Percentiles rank a stretch among this genome's conserved stretches.
Conservation (phyloP, 305 asterid genomes). For the Andrographis paniculata region DNA sequence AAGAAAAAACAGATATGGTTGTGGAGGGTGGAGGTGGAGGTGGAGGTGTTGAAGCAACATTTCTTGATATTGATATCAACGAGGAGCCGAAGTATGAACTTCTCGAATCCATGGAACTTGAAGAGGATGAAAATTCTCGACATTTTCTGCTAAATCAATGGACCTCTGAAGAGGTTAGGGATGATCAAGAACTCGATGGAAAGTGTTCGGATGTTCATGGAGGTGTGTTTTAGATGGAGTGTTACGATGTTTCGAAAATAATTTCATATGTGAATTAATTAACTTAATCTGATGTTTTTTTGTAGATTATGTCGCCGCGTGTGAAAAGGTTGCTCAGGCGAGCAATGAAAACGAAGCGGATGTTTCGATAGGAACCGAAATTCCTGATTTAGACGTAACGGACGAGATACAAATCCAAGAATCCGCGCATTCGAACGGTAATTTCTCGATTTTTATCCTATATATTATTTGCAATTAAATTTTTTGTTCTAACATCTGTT, state of each 20-base stretch:
- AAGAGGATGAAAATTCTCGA: constrained; percentile 36
- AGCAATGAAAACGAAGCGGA: constrained; percentile 70
- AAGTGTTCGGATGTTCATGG: constrained; percentile 18
- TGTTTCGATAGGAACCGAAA: constrained; percentile 91
- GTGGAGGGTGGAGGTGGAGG: constrained; percentile 19
- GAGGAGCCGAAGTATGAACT: constrained; percentile 33
- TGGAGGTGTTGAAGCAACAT: constrained; percentile 18
- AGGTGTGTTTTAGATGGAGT: constrained; percentile 29
- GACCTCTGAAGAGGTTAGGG: constrained; percentile 23
- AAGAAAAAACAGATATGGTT: constrained; percentile 20
- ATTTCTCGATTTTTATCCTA: constrained; percentile 17
- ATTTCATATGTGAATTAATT: constrained; percentile 9
- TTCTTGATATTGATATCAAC: constrained; percentile 36
- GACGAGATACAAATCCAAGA: constrained; percentile 52
- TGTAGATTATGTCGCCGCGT: constrained; percentile 29
- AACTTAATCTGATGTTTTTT: constrained; percentile 17
- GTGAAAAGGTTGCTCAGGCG: constrained; percentile 42
- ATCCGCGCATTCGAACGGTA: constrained; percentile 38
- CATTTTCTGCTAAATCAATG: constrained; percentile 39
- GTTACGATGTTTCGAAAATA: constrained; percentile 13
- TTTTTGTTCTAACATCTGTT: constrained; percentile 17
- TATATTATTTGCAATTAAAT: neutral
- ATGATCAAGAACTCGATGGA: constrained; percentile 32
- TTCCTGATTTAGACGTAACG: constrained; percentile 69
- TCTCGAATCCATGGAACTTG: constrained; percentile 37